phyloP scores from a whole-genome alignment of 1,139 yeast species.

The Schwanniomyces etchellsii region DNA sequence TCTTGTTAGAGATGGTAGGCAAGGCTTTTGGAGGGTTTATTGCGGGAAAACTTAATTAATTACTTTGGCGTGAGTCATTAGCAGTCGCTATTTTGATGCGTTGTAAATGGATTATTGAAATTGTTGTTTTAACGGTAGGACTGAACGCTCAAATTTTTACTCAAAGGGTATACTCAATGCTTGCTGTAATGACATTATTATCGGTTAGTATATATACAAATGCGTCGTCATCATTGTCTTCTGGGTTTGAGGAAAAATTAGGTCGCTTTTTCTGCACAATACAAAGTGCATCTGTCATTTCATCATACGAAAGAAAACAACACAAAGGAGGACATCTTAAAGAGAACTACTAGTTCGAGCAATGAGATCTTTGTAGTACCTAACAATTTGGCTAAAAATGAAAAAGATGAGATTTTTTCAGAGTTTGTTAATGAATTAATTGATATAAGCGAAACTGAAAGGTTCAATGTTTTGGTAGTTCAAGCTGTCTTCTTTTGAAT shows the following conservation, averaged over 20 bases:
- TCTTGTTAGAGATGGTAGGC: conserved; percentile 59
- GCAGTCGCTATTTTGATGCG: conserved; percentile 80
- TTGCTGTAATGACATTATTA: conserved; percentile 72
- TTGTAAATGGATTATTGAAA: conserved; percentile 81
- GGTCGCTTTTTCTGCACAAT: no score
- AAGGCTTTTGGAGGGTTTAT: conserved; percentile 62
- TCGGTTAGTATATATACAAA: no score
- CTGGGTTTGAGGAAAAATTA: no score
- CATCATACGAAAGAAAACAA: conserved; percentile 12
- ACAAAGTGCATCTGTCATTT: no score
- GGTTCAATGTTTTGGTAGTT: conserved; percentile 20
- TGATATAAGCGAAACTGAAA: conserved; percentile 15
- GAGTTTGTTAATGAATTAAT: conserved; percentile 13
- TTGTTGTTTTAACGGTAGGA: conserved; percentile 73
- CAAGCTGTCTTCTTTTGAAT: no score
- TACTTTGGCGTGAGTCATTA: conserved; percentile 65
- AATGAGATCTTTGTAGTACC: conserved; percentile 21
- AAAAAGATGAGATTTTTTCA: conserved; percentile 10
- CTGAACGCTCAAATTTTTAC: conserved; percentile 63
- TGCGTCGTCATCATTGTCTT: no score
- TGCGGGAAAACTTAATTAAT: conserved; percentile 56
- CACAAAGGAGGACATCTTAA: conserved; percentile 10
- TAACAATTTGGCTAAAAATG: conserved; percentile 13
- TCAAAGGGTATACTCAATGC: conserved; percentile 67
- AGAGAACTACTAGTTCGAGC: conserved; percentile 8